Evolutionary conservation across 441 rosid species (phyloP).

Genomic region (Populus hybrid): DNA sequence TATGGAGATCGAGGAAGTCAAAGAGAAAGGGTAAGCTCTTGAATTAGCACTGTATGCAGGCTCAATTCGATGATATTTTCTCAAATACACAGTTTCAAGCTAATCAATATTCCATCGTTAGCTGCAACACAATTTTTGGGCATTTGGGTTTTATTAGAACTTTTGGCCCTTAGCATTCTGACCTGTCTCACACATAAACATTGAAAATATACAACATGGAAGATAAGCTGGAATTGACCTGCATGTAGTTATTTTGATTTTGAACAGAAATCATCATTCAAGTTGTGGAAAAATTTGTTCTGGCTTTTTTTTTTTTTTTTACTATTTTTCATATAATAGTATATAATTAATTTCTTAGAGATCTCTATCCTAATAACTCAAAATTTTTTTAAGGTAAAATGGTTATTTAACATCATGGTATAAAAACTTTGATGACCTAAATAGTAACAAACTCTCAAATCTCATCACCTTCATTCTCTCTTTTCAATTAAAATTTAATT

Average conservation of each 20-base stretch:
- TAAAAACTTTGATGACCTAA: no score
- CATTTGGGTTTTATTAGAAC: neutral
- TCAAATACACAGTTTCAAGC: neutral
- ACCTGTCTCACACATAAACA: neutral
- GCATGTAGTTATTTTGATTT: neutral
- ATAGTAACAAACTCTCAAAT: no score
- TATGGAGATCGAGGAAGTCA: constrained; percentile 31
- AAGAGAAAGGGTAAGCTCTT: constrained; percentile 15
- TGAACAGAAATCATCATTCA: neutral
- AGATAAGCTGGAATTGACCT: neutral
- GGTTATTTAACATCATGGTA: no score
- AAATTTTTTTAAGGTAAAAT: no score
- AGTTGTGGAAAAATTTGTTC: neutral
- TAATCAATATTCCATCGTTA: neutral
- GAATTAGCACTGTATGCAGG: neutral
- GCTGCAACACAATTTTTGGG: neutral
- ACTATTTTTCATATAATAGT: neutral
- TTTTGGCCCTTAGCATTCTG: neutral
- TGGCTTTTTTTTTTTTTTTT: neutral
- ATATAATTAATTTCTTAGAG: no score
- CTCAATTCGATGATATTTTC: neutral
- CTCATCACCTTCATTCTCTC: no score
- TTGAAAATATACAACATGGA: neutral
- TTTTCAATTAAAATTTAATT: no score
- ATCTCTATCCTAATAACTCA: no score